Conservation (phyloP, 129 eudicot genomes). For the Helianthus tuberosus region DNA sequence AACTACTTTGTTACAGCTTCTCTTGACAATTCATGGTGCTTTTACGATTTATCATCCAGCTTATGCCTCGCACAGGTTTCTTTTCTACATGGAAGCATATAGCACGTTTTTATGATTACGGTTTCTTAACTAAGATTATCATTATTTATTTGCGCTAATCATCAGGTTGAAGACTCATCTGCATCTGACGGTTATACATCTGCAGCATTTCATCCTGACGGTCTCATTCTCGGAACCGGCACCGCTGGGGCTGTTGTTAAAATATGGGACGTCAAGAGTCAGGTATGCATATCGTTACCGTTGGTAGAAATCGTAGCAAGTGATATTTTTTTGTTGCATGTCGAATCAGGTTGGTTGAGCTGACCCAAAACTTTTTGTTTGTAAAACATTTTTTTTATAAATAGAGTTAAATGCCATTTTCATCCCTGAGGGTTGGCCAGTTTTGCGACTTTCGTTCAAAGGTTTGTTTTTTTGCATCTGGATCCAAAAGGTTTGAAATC, state of each 20-base stretch:
- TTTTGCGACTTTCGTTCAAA: too few species aligned
- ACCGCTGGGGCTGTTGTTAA: constrained; percentile 79
- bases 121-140: constrained; percentile 13
- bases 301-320: too few species aligned
- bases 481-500: too few species aligned
- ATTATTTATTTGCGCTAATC: background rate
- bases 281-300: constrained; percentile 41
- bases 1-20: constrained; percentile 94
- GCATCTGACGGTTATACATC: constrained; percentile 82
- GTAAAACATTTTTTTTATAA: background rate
- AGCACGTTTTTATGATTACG: background rate
- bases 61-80: constrained; percentile 91
- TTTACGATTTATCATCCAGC: constrained; percentile 82
- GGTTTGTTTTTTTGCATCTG: too few species aligned
- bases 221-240: constrained; percentile 97
- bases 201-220: constrained; percentile 99
- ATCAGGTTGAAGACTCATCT: constrained; percentile 82
- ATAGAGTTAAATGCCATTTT: background rate
- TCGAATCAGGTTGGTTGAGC: too few species aligned
- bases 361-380: background rate
- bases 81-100: constrained; percentile 5
- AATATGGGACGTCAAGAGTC: constrained; percentile 97
- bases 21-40: constrained; percentile 94
- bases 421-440: too few species aligned
- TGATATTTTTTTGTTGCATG: too few species aligned